phyloP scores from a whole-genome alignment of 1,139 yeast species.

The Nadsonia starkeyi-henricii region DNA sequence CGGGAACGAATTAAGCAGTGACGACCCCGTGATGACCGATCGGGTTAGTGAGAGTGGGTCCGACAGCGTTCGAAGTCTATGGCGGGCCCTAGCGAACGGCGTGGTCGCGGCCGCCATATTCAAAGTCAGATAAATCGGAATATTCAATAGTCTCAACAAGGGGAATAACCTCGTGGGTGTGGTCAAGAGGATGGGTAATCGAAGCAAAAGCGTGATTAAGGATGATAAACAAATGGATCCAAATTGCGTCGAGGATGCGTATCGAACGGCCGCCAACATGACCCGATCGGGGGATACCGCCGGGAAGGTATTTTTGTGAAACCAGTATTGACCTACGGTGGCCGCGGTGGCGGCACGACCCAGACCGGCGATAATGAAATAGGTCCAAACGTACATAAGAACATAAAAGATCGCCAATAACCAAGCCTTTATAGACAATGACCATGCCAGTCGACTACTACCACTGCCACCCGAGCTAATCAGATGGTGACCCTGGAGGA shows the following conservation, averaged over 20 bases:
- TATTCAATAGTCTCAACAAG: background rate
- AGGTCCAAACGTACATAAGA: slow-evolving; percentile 30
- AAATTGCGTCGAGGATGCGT: slow-evolving; percentile 22
- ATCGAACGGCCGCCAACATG: slow-evolving; percentile 16
- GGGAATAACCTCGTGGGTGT: background rate
- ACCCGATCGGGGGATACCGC: slow-evolving; percentile 14
- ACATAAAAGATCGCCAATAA: slow-evolving; percentile 23
- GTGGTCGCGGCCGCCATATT: no score
- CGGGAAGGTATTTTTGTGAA: slow-evolving; percentile 19
- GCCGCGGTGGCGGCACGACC: slow-evolving; percentile 25
- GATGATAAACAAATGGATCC: slow-evolving; percentile 24
- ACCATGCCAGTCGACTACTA: background rate
- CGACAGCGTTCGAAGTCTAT: background rate
- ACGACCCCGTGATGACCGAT: background rate
- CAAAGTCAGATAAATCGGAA: background rate
- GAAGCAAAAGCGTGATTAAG: background rate
- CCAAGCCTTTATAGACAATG: background rate
- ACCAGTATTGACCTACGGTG: slow-evolving; percentile 29
- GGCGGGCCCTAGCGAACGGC: background rate
- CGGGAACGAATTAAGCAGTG: background rate
- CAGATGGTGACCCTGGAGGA: background rate
- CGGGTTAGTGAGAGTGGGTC: background rate
- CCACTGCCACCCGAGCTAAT: no score
- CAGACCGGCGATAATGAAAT: slow-evolving; percentile 27
- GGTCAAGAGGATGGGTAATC: background rate